Evolutionary conservation across 179 eudicot species (phyloP), one percentile per base, ranked within the genome.

Genomic region (Carnegiea gigantea): DNA sequence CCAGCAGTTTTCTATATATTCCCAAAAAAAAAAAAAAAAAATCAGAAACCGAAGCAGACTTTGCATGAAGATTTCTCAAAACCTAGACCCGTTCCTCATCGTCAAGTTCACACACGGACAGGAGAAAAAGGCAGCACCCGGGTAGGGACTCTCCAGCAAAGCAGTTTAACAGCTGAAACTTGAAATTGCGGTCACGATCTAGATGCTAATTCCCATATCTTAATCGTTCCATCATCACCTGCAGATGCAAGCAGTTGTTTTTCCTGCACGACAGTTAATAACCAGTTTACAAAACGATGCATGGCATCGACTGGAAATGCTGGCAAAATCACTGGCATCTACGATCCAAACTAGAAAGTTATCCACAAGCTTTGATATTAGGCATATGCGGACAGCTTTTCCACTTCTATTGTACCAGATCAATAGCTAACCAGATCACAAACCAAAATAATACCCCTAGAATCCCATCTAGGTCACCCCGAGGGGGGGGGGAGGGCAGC

Each of bases 221-320:
- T 90, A 82, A 90, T 78, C 2, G 89, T 83, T 57, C 93, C 93
- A 24, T 90, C 92, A 62, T 90, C 93, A 73, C 93, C 86, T 3
- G 93, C 82, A 12, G 93, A 90, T 49, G 93, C 93, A 81, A 90
- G 90, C 23, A 88, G 43, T 78, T 76, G 83, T 38, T 75, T 80
- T 28, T 86, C 89, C 93, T 89, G 87, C 83, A 62, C 46, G 18
- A 60, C 62, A 57, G 20, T 21, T 15, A 17, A 0, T 57, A 9
- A 54, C 57, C 68, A 33, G 21, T 2, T 15, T 33, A 18, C 36
- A 28, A 57, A 70, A 70, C 1, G 1, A 14, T 17, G 46, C 46
- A 20, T 20, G 43, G 62, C 11, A 75, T 12, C 5, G 8, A 4
- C 77, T 10, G 5, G 28, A 49, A 21, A 46, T 67, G 17, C 4